Base-by-base conservation (phyloP, 2,329 filamentous ascomycete genomes). In the Penicillium sp. region DNA sequence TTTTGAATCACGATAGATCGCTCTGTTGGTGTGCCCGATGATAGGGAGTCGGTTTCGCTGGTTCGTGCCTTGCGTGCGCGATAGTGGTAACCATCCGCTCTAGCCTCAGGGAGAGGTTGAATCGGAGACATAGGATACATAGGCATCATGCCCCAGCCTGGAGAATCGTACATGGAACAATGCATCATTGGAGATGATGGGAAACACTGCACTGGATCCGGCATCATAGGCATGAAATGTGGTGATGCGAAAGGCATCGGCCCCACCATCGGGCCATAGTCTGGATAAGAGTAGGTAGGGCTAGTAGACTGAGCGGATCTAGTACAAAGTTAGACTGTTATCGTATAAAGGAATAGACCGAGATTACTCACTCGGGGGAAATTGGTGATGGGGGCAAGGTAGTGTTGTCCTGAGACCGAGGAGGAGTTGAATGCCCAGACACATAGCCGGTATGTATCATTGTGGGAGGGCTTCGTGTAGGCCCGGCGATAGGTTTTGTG, bases 401-500 rank as follows among this genome's bases (percentile, higher is more conserved):
- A 52, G 67, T 54, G 19, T 65, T 71, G 24, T 60, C 64, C 26
- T 65, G 47, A 16, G 61, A 64, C 45, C 59, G 59, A 18, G 72
- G 67, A n/a, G 71, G 68, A 2, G 67, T 70, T 14, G 72, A 69
- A 51, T 71, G 70, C 2, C 70, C 70, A 9, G 69, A 51, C 23
- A 65, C 53, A 52, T 69, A 73, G 43, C 54, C 56, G 14, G 40
- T 24, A 7, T 66, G 62, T 13, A 67, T 59, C 37, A 69, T 55
- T 14, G 67, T 64, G 7, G 62, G 50, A 28, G 71, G 71, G 46
- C 74, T 75, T 59, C 68, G 73, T 3, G 74, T 76, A 48, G 75
- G 75, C 0, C 75, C 75, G 24, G 75, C 74, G 54, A 77, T 74
- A 3, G 74, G 74, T 42, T 65, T 66, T 5, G 74, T 77, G 10